Evolutionary conservation across 148 eudicot species (phyloP).

Genomic region (Hydrangea macrophylla): DNA sequence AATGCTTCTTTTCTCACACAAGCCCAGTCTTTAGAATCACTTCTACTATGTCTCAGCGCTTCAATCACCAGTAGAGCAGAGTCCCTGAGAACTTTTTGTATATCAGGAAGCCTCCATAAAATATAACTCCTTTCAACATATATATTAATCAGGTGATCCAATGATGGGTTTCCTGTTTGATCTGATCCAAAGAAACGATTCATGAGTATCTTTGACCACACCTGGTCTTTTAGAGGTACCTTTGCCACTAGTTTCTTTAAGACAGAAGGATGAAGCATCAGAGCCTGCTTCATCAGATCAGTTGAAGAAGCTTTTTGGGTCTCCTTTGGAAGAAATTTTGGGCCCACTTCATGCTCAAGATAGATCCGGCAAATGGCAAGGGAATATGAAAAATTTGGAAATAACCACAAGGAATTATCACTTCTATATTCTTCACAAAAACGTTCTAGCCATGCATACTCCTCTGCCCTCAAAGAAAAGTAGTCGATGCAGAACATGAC

Average conservation of each 20-base stretch:
- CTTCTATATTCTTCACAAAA: slow-evolving; percentile 70
- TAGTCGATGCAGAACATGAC: slow-evolving; percentile 82
- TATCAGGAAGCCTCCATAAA: slow-evolving; percentile 94
- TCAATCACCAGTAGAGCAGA: slow-evolving; percentile 65
- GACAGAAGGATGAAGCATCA: slow-evolving; percentile 92
- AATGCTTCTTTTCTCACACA: slow-evolving; percentile 93
- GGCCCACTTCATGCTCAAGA: slow-evolving; percentile 49
- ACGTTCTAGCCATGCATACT: slow-evolving; percentile 77
- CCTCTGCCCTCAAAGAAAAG: slow-evolving; percentile 79
- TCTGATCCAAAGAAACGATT: slow-evolving; percentile 55
- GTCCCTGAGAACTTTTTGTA: slow-evolving; percentile 71
- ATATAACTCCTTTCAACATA: slow-evolving; percentile 87
- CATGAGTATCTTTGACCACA: slow-evolving; percentile 51
- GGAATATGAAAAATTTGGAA: slow-evolving; percentile 88
- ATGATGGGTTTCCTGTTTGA: slow-evolving; percentile 60
- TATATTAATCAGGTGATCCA: slow-evolving; percentile 82
- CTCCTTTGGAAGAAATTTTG: slow-evolving; percentile 23
- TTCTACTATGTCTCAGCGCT: slow-evolving; percentile 41
- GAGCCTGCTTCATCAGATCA: slow-evolving; percentile 91
- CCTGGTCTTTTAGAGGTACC: slow-evolving; percentile 85
- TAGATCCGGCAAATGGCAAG: slow-evolving; percentile 80
- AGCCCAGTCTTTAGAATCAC: slow-evolving; percentile 82
- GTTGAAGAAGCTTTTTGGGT: slow-evolving; percentile 46
- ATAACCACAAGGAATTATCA: slow-evolving; percentile 75
- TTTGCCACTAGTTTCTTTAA: slow-evolving; percentile 70